Percentiles rank a stretch among this genome's conserved stretches.
Conservation (phyloP, 1,139 yeast genomes). For the Candida anutae region DNA sequence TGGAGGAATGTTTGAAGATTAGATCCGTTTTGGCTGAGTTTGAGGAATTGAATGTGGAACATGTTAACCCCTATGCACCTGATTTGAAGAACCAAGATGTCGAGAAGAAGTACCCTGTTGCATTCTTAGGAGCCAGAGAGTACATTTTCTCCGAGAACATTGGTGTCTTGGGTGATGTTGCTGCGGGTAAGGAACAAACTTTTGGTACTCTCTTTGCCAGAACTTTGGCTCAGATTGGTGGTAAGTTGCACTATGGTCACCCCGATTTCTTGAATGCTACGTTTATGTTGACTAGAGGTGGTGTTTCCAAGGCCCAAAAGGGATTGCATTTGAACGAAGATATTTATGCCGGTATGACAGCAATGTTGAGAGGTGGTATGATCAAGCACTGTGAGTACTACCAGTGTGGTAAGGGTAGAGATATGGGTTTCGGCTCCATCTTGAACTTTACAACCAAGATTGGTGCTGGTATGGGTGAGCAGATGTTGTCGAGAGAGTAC, state of each 20-base stretch:
- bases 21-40: slow-evolving; percentile 96
- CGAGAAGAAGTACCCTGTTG: slow-evolving; percentile 67
- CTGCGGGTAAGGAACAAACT: slow-evolving; percentile 99
- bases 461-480: slow-evolving; percentile 99
- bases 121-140: slow-evolving; percentile 98
- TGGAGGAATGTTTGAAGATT: slow-evolving; percentile 97
- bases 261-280: slow-evolving; percentile 96
- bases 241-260: slow-evolving; percentile 98
- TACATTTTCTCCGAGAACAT: slow-evolving; percentile 98
- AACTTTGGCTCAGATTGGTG: slow-evolving; percentile 97
- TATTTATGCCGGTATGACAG: slow-evolving; percentile 99
- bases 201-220: slow-evolving; percentile 98
- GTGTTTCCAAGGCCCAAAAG: slow-evolving; percentile 98
- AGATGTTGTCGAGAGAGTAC: slow-evolving; percentile 96
- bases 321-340: slow-evolving; percentile 98
- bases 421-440: slow-evolving; percentile 97
- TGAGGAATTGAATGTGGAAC: slow-evolving; percentile 88
- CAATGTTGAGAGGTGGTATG: slow-evolving; percentile 96
- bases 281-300: slow-evolving; percentile 97
- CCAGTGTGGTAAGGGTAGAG: slow-evolving; percentile 99
- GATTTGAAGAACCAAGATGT: slow-evolving; percentile 36
- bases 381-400: slow-evolving; percentile 98
- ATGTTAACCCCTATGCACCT: slow-evolving; percentile 73
- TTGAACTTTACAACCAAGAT: slow-evolving; percentile 97
- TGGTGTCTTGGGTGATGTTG: slow-evolving; percentile 98